Evolutionary conservation across 176 grass and related monocot genomes (phyloP), one percentile per base, ranked within the genome.

Genomic region (Canna indica): DNA sequence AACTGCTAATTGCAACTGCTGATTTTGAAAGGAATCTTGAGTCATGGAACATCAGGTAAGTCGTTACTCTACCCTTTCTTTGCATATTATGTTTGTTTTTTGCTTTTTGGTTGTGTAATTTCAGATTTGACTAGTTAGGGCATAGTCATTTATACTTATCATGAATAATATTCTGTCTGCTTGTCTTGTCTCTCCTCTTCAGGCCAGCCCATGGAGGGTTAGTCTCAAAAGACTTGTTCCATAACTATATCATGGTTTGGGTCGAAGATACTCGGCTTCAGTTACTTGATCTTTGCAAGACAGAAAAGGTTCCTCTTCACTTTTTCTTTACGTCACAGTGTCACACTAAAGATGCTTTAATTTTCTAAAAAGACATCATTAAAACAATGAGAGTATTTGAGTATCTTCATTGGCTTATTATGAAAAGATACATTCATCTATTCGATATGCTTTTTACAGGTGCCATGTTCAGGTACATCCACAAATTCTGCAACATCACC

Each of bases 21-120:
- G 86, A 96, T 81, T 96, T 96, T 62, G 88, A 96, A 83, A 88
- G 88, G 74, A 83, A 90, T 82, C 81, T 96, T 58, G 81, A 88
- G 36, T 85, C 88, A 56, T 96, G 88, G 93, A 77, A 90, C 88
- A 71, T 96, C 61, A 90, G 88, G 93, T 96, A 70, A 80, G 68
- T 80, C 28, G 20, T 71, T 31, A 32, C 17, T 12, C 30, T 27
- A 3, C 20, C 47, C 16, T 18, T 16, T 50, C 0, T 16, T 18
- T 50, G 5, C 1, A 4, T 16, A 50, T 35, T 66, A 9, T 66
- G 31, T 15, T 36, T 16, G 5, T 35, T 34, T 35, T 18, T 12
- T 42, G 38, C 7, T n/a, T 3, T 45, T 38, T 68, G 35, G 36
- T 44, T 47, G 2, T 15, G 26, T 48, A 13, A 2, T 18, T 70